Percentiles rank a stretch among this genome's conserved stretches.
These are phyloP conservation scores for Pistacia atlantica DNA, from an alignment of 345 rosid species.

Conservation along the genomic window DNA sequence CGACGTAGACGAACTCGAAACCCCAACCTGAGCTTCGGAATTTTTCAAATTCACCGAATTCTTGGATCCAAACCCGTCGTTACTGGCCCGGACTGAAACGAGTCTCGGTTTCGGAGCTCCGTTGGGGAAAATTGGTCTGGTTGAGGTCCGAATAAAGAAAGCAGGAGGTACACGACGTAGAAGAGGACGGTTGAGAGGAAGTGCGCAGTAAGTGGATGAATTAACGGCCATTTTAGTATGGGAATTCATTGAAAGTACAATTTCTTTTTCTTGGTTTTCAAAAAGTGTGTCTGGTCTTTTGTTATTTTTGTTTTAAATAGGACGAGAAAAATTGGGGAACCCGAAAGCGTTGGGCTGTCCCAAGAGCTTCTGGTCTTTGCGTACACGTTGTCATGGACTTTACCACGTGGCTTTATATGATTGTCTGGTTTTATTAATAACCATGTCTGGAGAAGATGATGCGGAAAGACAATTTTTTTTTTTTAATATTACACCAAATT, in stretches of 20 bases:
- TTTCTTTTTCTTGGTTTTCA: too few species aligned
- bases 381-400: not conserved
- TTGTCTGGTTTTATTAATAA: not conserved
- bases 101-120: constrained; percentile 36
- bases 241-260: not conserved
- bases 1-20: constrained; percentile 44
- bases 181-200: constrained; percentile 32
- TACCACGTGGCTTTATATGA: constrained; percentile 5
- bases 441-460: too few species aligned
- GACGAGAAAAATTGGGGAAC: not conserved
- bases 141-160: constrained; percentile 29
- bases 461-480: too few species aligned
- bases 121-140: constrained; percentile 26
- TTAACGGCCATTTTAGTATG: constrained; percentile 44
- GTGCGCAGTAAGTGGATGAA: constrained; percentile 39
- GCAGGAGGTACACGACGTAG: constrained; percentile 31
- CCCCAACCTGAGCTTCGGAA: constrained; percentile 22
- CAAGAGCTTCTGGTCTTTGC: not conserved
- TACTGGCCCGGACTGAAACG: constrained; percentile 48
- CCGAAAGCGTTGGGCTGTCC: not conserved
- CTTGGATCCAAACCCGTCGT: constrained; percentile 33
- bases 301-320: not conserved
- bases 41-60: constrained; percentile 28
- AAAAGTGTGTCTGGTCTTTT: not conserved
- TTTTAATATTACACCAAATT: too few species aligned